Evolutionary conservation across 1,284 basidiomycete genomes (phyloP), one percentile per base, ranked within the genome.

Genomic region (Megacollybia platyphylla): DNA sequence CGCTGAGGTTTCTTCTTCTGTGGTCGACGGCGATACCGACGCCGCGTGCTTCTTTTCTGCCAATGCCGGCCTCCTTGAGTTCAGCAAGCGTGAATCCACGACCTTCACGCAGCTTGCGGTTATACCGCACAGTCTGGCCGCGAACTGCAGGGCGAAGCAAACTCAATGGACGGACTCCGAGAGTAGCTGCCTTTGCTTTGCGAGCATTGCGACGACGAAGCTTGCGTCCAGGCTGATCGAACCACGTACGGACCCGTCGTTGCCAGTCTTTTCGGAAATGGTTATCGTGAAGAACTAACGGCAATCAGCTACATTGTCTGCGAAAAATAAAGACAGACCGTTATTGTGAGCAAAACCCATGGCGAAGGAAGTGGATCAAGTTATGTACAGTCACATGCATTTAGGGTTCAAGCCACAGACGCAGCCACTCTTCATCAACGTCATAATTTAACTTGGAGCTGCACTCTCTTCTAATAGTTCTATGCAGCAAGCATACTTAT

Each of bases 231-330:
- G 94, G 91, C 71, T 98, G 96, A 76, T 98, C 89, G 65, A 98
- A 98, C 94, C 93, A 93, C 61, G 88, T 94, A 67, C 85, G 86
- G 59, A 96, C 90, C 55, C 83, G 82, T 61, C 81, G 76, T 67
- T 94, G 87, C 91, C 91, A 96, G 68, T 96, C 91, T 84, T 98
- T 98, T 71, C 82, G 89, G 82, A 97, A 97, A 65, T 97, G 93
- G 71, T 93, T 93, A 61, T 71, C 75, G 68, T 79, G 90, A 64
- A 92, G 87, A 70, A 88, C 87, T 84, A 48, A 8, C 2, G 5
- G 26, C 4, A 13, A 20, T 26, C 11, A n/a, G 10, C 48, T 24
- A 31, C 42, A 9, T 39, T 8, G 9, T 28, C 27, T 31, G 7
- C 31, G n/a, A 39, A 35, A 40, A 27, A 26, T 17, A 41, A 20